phyloP scores from a whole-genome alignment of 2,329 filamentous ascomycete genomes.

The Lachnellula hyalina region DNA sequence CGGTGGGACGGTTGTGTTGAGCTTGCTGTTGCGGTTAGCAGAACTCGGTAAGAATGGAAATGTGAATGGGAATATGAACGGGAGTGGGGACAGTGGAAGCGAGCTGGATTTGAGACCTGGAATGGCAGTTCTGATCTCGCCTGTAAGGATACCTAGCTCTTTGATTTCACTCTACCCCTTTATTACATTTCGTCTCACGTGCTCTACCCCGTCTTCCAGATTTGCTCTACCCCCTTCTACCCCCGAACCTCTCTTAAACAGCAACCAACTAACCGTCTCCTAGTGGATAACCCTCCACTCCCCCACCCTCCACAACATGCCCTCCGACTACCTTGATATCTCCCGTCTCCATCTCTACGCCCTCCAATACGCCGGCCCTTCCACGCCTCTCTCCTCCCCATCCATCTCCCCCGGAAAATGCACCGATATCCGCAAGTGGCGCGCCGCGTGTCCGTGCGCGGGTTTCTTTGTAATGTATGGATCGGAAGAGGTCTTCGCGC shows the following conservation, averaged over 20 bases:
- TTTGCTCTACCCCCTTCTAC: too few species aligned
- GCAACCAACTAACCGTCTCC: too few species aligned
- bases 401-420: slow-evolving; percentile 68
- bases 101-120: slow-evolving; percentile 36
- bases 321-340: slow-evolving; percentile 69
- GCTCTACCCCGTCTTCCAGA: too few species aligned
- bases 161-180: too few species aligned
- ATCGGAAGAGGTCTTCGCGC: slow-evolving; percentile 70
- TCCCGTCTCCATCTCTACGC: slow-evolving; percentile 65
- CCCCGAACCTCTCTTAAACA: too few species aligned
- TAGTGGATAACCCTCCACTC: slow-evolving; percentile 69
- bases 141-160: slow-evolving; percentile 28
- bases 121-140: slow-evolving; percentile 70
- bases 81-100: not conserved
- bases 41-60: slow-evolving; percentile 43
- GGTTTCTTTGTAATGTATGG: slow-evolving; percentile 71
- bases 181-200: too few species aligned
- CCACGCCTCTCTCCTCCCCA: slow-evolving; percentile 41
- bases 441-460: slow-evolving; percentile 55
- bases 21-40: slow-evolving; percentile 51
- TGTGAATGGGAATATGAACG: not conserved
- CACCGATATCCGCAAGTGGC: slow-evolving; percentile 61
- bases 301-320: slow-evolving; percentile 59
- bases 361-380: slow-evolving; percentile 55
- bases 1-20: slow-evolving; percentile 68